A percentile compares a stretch with the other conserved stretches of the same genome.
Conservation (phyloP, 352 stramenopile genomes). For the Lagenidium sp. region DNA sequence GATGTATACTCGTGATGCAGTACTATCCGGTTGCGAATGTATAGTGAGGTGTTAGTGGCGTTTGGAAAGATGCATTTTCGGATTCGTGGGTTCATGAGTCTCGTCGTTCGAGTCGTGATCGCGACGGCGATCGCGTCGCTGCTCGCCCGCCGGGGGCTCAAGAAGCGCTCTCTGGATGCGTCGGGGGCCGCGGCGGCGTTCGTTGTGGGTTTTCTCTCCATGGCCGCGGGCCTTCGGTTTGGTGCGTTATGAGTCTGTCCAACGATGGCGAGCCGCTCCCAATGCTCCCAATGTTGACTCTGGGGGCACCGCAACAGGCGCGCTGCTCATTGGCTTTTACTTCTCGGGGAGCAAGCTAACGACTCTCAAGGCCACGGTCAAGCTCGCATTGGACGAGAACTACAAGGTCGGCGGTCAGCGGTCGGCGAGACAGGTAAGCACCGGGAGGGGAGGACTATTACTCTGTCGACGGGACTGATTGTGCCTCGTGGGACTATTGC, state of each 20-base stretch:
- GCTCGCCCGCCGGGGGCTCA: conserved; percentile 40
- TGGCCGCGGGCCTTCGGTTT: conserved; percentile 57
- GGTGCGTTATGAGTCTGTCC: too few relatives aligned
- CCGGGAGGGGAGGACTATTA: background rate
- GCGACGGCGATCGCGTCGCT: conserved; percentile 28
- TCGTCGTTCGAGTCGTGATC: conserved; percentile 25
- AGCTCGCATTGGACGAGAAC: conserved; percentile 56
- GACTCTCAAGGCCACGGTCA: conserved; percentile 46
- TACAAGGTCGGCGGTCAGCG: conserved; percentile 79
- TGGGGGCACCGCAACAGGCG: too few relatives aligned
- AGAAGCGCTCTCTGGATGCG: conserved; percentile 55
- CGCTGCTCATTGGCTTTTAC: conserved; percentile 80
- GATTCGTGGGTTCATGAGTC: too few relatives aligned
- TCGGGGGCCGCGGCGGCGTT: conserved; percentile 54
- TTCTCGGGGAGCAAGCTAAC: conserved; percentile 82
- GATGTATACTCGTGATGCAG: too few relatives aligned
- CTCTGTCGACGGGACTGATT: background rate
- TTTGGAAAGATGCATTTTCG: too few relatives aligned
- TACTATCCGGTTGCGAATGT: too few relatives aligned
- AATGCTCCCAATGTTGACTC: too few relatives aligned
- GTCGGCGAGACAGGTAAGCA: conserved; percentile 30
- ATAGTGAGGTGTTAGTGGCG: too few relatives aligned
- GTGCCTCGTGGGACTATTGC: background rate
- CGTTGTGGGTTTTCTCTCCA: conserved; percentile 55
- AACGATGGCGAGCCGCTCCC: too few relatives aligned